A percentile compares a stretch with the other conserved stretches of the same genome.
Conservation (phyloP, 2,329 filamentous ascomycete species). For the Apiospora sp. region DNA sequence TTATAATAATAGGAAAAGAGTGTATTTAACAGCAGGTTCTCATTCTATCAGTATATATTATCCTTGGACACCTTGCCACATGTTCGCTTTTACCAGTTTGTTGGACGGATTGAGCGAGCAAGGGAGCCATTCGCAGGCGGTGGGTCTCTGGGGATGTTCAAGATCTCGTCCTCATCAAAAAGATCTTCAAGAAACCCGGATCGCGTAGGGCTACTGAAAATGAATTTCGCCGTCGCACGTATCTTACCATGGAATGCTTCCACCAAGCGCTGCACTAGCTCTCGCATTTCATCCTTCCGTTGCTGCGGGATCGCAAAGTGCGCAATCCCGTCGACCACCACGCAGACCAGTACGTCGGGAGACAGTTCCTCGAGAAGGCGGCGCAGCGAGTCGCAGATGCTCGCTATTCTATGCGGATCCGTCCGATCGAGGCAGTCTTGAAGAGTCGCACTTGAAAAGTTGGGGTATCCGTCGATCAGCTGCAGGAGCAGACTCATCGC, state of each 20-base stretch:
- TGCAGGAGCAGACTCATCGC: slow-evolving; percentile 20
- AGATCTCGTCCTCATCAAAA: slow-evolving; percentile 1
- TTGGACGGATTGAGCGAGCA: neutral
- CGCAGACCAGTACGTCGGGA: neutral
- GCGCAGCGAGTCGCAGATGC: slow-evolving; percentile 1
- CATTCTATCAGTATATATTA: neutral
- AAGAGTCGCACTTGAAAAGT: neutral
- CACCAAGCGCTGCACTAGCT: neutral
- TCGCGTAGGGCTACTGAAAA: neutral
- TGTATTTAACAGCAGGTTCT: too few species aligned
- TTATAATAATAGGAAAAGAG: too few species aligned
- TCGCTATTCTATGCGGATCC: neutral
- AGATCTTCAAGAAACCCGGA: neutral
- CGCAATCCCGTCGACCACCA: neutral
- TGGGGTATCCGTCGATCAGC: neutral
- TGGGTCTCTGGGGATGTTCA: slow-evolving; percentile 12
- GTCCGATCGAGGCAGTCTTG: neutral
- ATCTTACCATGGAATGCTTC: neutral
- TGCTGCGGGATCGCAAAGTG: neutral
- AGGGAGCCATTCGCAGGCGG: neutral
- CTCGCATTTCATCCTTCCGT: neutral
- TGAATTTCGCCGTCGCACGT: neutral
- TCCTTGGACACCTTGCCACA: neutral
- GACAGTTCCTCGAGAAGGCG: neutral
- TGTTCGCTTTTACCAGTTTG: too few species aligned